Evolutionary conservation across 2,329 filamentous ascomycete species (phyloP).

Genomic region (Aspergillus chevalieri): DNA sequence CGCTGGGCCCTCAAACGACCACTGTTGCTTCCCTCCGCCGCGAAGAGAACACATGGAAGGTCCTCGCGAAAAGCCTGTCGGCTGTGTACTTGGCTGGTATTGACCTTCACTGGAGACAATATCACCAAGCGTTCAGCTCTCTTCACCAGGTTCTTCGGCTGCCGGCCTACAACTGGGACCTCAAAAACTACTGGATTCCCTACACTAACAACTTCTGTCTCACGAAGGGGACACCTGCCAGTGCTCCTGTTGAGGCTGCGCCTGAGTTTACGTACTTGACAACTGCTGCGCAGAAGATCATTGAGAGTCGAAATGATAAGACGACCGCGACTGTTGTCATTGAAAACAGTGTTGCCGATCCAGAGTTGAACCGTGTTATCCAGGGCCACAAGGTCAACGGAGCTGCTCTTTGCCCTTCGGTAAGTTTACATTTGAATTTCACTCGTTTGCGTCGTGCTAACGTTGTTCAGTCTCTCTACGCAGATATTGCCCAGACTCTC

Average conservation of each 20-base stretch:
- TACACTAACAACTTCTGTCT: slow-evolving; percentile 32
- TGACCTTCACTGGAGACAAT: slow-evolving; percentile 38
- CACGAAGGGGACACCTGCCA: slow-evolving; percentile 24
- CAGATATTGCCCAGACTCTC: slow-evolving; percentile 33
- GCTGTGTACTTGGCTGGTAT: slow-evolving; percentile 34
- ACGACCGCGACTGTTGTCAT: slow-evolving; percentile 25
- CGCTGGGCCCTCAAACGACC: slow-evolving; percentile 54
- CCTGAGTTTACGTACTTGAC: slow-evolving; percentile 20
- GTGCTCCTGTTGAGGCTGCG: slow-evolving; percentile 8
- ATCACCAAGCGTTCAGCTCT: slow-evolving; percentile 36
- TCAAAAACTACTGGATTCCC: slow-evolving; percentile 38
- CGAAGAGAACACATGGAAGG: slow-evolving; percentile 40
- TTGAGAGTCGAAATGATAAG: slow-evolving; percentile 22
- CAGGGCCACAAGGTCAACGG: slow-evolving; percentile 34
- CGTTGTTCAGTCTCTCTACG: slow-evolving; percentile 25
- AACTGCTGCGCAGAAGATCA: slow-evolving; percentile 25
- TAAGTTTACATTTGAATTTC: slow-evolving; percentile 9
- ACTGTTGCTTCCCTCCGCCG: slow-evolving; percentile 39
- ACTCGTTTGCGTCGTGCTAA: slow-evolving; percentile 2
- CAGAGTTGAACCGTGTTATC: slow-evolving; percentile 29
- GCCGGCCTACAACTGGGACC: slow-evolving; percentile 34
- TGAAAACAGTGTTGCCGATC: slow-evolving; percentile 30
- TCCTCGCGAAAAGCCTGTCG: slow-evolving; percentile 30
- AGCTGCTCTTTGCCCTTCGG: slow-evolving; percentile 29
- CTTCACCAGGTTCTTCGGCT: slow-evolving; percentile 28